phyloP scores from a whole-genome alignment of 768 basidiomycete genomes.

The Tubosaeta sp. region DNA sequence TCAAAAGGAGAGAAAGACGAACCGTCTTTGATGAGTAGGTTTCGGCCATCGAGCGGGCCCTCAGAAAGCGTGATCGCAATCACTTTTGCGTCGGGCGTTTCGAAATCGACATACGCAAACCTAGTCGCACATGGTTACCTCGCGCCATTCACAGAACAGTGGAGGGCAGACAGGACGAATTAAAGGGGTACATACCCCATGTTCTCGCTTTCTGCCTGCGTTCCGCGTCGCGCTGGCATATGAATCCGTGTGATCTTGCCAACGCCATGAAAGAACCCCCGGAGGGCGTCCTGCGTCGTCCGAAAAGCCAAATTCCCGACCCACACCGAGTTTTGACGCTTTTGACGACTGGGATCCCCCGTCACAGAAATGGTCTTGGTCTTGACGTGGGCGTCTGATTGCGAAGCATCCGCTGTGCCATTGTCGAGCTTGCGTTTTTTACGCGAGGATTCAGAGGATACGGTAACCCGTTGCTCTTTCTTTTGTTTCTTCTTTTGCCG shows the following conservation, averaged over 20 bases:
- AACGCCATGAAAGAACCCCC: constrained; percentile 61
- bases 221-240: constrained; percentile 75
- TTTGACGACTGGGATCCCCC: constrained; percentile 27
- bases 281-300: constrained; percentile 73
- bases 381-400: not conserved
- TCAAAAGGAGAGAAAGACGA: constrained; percentile 11
- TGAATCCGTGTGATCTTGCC: constrained; percentile 78
- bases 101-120: constrained; percentile 96
- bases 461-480: constrained; percentile 19
- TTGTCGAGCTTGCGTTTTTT: constrained; percentile 49
- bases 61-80: constrained; percentile 82
- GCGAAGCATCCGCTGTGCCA: not conserved
- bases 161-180: not conserved
- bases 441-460: constrained; percentile 12
- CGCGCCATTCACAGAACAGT: not conserved
- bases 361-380: constrained; percentile 1
- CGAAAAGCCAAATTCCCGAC: constrained; percentile 92
- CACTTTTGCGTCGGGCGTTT: constrained; percentile 65
- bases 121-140: constrained; percentile 38
- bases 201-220: constrained; percentile 59
- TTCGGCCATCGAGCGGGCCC: constrained; percentile 75
- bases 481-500: constrained; percentile 49
- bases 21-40: constrained; percentile 93
- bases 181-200: constrained; percentile 57
- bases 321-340: constrained; percentile 88